Evolutionary conservation across 345 rosid species (phyloP), one percentile per base, ranked within the genome.

Genomic region (Aurinia saxatilis): DNA sequence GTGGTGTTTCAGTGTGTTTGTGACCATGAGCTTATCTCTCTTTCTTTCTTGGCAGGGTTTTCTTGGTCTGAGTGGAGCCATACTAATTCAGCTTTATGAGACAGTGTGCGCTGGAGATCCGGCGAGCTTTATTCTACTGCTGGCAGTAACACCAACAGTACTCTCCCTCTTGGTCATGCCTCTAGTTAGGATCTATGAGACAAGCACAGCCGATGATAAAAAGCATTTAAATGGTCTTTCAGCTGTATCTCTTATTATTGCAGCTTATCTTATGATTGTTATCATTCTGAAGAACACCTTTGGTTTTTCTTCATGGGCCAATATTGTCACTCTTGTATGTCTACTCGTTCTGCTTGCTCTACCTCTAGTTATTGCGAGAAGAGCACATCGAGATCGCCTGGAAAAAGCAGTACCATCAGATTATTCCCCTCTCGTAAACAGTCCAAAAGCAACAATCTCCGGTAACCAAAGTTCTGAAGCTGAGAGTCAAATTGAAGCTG

Each of bases 51-150:
- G 31, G 17, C 83, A 92, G 98, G 96, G 95, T 0, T 92, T 82
- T 81, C 88, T 89, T 13, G 98, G 98, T 61, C 77, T 92, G 63
- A 82, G 98, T 7, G 91, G 96, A 55, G 98, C 95, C 8, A 79
- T 85, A 4, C 57, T 92, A 1, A 86, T 92, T 69, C 95, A 83
- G 66, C 54, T 80, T 23, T 92, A 89, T 14, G 68, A 80, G 25
- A 82, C 93, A 2, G 52, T 80, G n/a, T 82, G 73, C n/a, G 67
- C 75, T 54, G 89, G 80, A 37, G 50, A 82, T 29, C 89, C 91
- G 0, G 72, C 77, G 18, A 67, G 81, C 56, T 92, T 58, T 75
- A 75, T 92, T 71, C 85, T 92, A 35, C 70, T 89, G 13, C 79
- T 87, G 14, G 93, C 95, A 1, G 15, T 85, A 23, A 56, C 81